Conservation (phyloP, 768 basidiomycete species). For the Tylopilus sp. region DNA sequence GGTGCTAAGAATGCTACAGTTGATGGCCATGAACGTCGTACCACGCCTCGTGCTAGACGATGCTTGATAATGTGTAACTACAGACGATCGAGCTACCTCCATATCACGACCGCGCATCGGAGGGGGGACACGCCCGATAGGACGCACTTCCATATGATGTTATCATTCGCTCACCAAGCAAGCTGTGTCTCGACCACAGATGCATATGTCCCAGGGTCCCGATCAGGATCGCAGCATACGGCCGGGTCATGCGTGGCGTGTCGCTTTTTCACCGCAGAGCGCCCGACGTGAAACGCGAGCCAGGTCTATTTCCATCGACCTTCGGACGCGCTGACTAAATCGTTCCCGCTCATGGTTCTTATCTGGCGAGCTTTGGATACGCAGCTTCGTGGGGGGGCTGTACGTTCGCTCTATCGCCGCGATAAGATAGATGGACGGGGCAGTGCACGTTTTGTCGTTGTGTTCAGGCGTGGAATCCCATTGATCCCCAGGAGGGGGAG, state of each 20-base stretch:
- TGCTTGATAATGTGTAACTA: constrained; percentile 38
- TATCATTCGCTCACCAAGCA: constrained; percentile 1
- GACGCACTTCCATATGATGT: not conserved
- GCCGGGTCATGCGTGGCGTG: constrained; percentile 15
- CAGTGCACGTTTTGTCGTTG: not conserved
- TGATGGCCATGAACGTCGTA: constrained; percentile 97
- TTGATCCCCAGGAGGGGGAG: not conserved
- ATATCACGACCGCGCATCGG: constrained; percentile 7
- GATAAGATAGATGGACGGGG: constrained; percentile 3
- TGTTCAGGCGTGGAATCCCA: not conserved
- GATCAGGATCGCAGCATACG: not conserved
- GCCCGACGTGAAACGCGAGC: not conserved
- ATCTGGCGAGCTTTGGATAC: not conserved
- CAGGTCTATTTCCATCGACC: not conserved
- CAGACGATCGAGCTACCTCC: not conserved
- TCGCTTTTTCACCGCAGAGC: constrained; percentile 4
- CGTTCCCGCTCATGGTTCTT: not conserved
- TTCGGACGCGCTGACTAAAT: not conserved
- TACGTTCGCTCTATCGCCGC: constrained; percentile 1
- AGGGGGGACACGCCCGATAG: not conserved
- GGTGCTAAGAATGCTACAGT: constrained; percentile 37
- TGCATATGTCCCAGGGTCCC: not conserved
- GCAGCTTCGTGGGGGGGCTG: not conserved
- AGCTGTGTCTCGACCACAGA: constrained; percentile 8
- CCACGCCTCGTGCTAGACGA: constrained; percentile 87